phyloP scores from a whole-genome alignment of 495 filamentous ascomycete genomes.

The Annulohypoxylon bovei region DNA sequence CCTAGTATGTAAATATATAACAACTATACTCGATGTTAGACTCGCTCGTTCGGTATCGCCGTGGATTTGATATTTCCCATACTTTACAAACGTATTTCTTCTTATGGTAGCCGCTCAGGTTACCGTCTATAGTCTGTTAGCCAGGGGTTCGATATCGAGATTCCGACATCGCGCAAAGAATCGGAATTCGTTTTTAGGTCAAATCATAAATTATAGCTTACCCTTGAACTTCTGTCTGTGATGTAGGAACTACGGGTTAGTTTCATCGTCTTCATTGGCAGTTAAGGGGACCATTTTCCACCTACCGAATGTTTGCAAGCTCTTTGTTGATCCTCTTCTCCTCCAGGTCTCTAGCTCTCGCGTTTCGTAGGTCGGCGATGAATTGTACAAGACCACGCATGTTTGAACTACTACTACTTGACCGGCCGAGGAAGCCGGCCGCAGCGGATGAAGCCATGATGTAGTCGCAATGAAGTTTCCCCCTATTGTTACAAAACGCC shows the following conservation, averaged over 20 bases:
- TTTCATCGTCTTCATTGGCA: conserved; percentile 17
- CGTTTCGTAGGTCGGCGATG: conserved; percentile 96
- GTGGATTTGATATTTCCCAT: conserved; percentile 24
- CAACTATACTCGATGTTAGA: conserved; percentile 64
- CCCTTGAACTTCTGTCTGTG: conserved; percentile 80
- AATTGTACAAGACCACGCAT: conserved; percentile 95
- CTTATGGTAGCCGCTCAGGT: conserved; percentile 94
- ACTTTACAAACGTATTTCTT: conserved; percentile 99
- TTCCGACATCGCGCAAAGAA: conserved; percentile 15
- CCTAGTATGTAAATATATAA: conserved; percentile 99
- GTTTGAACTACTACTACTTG: conserved; percentile 70
- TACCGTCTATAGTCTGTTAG: conserved; percentile 70
- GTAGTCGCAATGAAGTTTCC: conserved; percentile 29
- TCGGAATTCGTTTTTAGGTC: conserved; percentile 8
- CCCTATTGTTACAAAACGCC: conserved; percentile 35
- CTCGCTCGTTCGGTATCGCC: neutral
- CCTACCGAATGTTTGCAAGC: conserved; percentile 92
- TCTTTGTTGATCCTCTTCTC: conserved; percentile 99
- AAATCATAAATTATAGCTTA: conserved; percentile 45
- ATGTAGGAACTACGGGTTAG: conserved; percentile 36
- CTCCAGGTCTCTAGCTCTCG: conserved; percentile 92
- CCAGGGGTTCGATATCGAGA: conserved; percentile 34
- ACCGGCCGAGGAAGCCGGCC: conserved; percentile 68
- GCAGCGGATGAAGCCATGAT: conserved; percentile 64
- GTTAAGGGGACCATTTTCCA: conserved; percentile 2